These are phyloP conservation scores for Stagonosporopsis tanaceti DNA, from an alignment of 2,329 filamentous ascomycete genomes.

Conservation along the genomic window DNA sequence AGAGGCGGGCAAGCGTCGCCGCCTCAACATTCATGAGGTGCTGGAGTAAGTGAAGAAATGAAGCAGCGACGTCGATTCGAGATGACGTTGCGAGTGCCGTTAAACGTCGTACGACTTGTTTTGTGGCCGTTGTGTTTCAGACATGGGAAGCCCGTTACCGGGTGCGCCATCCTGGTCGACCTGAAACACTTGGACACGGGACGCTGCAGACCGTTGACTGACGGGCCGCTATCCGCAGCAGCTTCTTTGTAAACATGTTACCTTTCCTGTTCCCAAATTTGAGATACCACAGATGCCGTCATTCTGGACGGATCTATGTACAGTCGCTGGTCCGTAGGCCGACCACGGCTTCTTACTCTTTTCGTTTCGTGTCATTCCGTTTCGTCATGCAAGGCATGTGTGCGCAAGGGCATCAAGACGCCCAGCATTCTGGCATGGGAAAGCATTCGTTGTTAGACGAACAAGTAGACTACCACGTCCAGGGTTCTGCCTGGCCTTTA, in stretches of 20 bases:
- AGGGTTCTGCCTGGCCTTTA: background rate
- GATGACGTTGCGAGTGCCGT: conserved; percentile 12
- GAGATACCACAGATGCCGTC: conserved; percentile 11
- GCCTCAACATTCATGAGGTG: conserved; percentile 49
- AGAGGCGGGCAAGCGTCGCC: conserved; percentile 44
- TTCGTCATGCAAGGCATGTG: background rate
- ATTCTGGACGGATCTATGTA: background rate
- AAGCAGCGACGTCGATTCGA: background rate
- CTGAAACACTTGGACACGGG: conserved; percentile 13
- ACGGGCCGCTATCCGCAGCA: background rate
- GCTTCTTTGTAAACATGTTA: background rate
- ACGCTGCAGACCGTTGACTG: conserved; percentile 1
- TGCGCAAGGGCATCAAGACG: background rate
- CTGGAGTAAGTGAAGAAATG: conserved; percentile 35
- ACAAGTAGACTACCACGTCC: background rate
- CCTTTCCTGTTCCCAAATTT: conserved; percentile 7
- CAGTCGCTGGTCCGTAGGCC: background rate
- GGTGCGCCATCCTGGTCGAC: conserved; percentile 7
- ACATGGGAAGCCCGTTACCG: conserved; percentile 8
- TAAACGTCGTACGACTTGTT: conserved; percentile 12
- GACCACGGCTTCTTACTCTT: background rate
- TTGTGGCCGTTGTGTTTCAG: conserved; percentile 11
- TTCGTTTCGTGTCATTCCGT: background rate
- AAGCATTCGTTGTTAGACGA: conserved; percentile 2
- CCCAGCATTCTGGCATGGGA: background rate